A percentile compares a stretch with the other conserved stretches of the same genome.
phyloP scores from a whole-genome alignment of 192 early-diverging fungal species.

The Allomyces arbusculus region DNA sequence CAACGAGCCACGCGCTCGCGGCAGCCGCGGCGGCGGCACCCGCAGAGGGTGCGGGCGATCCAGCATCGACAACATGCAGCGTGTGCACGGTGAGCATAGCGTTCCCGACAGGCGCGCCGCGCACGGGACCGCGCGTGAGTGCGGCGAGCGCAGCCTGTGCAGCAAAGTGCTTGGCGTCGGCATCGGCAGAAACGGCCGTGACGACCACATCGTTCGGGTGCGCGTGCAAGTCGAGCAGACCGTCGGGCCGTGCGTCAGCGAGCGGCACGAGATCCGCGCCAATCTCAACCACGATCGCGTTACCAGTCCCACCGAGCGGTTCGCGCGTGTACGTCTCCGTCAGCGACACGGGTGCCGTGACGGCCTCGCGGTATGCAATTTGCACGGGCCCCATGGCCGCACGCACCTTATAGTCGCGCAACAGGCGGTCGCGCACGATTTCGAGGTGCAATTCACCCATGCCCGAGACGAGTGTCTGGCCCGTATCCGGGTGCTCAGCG shows the following conservation, averaged over 20 bases:
- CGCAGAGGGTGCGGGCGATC: background rate
- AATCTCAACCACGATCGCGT: constrained; percentile 20
- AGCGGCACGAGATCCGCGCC: constrained; percentile 3
- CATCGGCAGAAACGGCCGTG: constrained; percentile 8
- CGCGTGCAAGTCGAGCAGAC: background rate
- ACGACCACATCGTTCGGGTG: background rate
- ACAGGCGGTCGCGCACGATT: constrained; percentile 62
- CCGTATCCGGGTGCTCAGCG: constrained; percentile 55
- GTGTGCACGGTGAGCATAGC: constrained; percentile 11
- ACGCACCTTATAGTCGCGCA: constrained; percentile 55
- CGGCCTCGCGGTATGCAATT: constrained; percentile 64
- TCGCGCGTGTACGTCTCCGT: constrained; percentile 41
- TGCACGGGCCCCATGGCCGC: constrained; percentile 65
- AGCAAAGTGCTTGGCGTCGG: constrained; percentile 15
- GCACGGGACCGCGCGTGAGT: background rate
- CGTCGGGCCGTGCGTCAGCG: background rate
- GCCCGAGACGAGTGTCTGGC: constrained; percentile 68
- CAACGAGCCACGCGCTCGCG: constrained; percentile 27
- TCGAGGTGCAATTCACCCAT: constrained; percentile 94
- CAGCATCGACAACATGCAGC: constrained; percentile 3
- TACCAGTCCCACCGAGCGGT: constrained; percentile 40
- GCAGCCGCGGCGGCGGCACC: constrained; percentile 28
- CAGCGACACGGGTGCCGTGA: constrained; percentile 10
- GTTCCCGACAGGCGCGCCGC: constrained; percentile 1
- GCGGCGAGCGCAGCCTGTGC: background rate